Evolutionary conservation across 192 early-diverging fungal genomes (phyloP).

Genomic region (Coemansia sp.): DNA sequence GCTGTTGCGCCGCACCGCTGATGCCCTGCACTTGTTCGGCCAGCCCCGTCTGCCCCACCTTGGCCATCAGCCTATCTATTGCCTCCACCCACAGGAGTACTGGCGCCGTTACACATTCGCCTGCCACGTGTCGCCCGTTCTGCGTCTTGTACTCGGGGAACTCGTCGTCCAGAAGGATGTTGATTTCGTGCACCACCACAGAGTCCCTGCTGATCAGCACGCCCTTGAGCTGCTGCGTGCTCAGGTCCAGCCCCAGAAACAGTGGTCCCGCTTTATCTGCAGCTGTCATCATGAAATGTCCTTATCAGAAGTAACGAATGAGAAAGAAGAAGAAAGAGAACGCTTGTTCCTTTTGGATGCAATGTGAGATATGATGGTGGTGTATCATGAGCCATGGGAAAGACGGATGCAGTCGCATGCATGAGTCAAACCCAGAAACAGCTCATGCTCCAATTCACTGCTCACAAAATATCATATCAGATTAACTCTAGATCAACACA

Average conservation of each 20-base stretch:
- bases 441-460: too few relatives aligned
- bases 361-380: too few relatives aligned
- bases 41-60: constrained; percentile 41
- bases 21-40: constrained; percentile 55
- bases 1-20: constrained; percentile 82
- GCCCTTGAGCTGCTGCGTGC: constrained; percentile 77
- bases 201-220: constrained; percentile 42
- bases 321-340: not conserved
- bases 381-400: too few relatives aligned
- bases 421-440: too few relatives aligned
- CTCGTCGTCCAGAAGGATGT: constrained; percentile 64
- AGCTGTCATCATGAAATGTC: not conserved
- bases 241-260: constrained; percentile 72
- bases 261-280: constrained; percentile 18
- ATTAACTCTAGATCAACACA: too few relatives aligned
- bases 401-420: too few relatives aligned
- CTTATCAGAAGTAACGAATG: not conserved
- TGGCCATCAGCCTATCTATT: constrained; percentile 60
- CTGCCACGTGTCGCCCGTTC: constrained; percentile 54
- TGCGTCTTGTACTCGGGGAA: constrained; percentile 59
- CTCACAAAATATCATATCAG: too few relatives aligned
- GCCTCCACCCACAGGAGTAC: constrained; percentile 80
- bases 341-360: too few relatives aligned
- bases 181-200: constrained; percentile 48
- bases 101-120: constrained; percentile 62